Conservation (phyloP, 2,329 filamentous ascomycete genomes). For the Aspergillus candidus region DNA sequence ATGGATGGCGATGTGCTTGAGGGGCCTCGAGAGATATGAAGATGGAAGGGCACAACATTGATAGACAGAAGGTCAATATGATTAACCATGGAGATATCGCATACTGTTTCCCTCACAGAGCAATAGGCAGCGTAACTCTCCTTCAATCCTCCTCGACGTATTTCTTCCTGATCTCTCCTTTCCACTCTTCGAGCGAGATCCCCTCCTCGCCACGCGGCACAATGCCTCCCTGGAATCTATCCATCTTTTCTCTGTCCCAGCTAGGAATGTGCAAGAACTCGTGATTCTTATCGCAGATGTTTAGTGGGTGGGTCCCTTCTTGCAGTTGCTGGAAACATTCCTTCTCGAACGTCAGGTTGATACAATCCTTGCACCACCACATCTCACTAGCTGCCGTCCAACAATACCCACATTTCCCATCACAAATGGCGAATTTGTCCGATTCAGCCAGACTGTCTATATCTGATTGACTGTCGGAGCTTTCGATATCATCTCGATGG, state of each 20-base stretch:
- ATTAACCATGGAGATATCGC: no score
- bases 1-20: no score
- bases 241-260: slow-evolving; percentile 16
- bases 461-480: background rate
- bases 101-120: no score
- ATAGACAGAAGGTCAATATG: no score
- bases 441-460: background rate
- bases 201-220: slow-evolving; percentile 19
- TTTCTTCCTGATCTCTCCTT: slow-evolving; percentile 12
- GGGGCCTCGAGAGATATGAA: no score
- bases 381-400: slow-evolving; percentile 23
- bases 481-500: no score
- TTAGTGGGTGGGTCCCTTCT: slow-evolving; percentile 19
- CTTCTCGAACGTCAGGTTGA: slow-evolving; percentile 19
- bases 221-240: slow-evolving; percentile 10
- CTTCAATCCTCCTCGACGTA: slow-evolving; percentile 9
- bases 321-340: slow-evolving; percentile 16
- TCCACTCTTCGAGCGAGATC: slow-evolving; percentile 19
- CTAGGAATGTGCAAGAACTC: slow-evolving; percentile 19
- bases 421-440: slow-evolving; percentile 7
- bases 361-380: slow-evolving; percentile 25
- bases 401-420: slow-evolving; percentile 10
- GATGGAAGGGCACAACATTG: no score
- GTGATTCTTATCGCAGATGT: slow-evolving; percentile 20
- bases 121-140: no score